Percentiles rank a stretch among this genome's conserved stretches.
These are phyloP conservation scores for Exobasidium rhododendri DNA, from an alignment of 1,284 basidiomycete genomes.

Conservation along the genomic window DNA sequence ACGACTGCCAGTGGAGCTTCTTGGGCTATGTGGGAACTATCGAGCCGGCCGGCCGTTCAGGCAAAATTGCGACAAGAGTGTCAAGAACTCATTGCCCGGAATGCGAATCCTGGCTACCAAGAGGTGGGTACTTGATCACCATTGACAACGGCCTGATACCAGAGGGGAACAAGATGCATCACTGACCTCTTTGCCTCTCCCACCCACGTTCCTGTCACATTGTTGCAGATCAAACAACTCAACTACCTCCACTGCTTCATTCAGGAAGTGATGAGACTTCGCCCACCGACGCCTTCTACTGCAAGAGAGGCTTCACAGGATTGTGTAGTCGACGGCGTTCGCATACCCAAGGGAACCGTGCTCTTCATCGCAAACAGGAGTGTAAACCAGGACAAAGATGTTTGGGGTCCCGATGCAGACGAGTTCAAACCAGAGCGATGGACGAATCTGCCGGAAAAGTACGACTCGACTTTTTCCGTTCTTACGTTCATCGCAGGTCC, in stretches of 20 bases:
- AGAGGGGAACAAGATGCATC: not conserved
- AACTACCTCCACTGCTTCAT: conserved; percentile 73
- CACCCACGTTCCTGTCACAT: too few relatives aligned
- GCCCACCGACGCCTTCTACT: conserved; percentile 37
- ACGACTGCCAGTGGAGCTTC: conserved; percentile 67
- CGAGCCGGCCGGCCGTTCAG: conserved; percentile 62
- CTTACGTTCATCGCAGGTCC: conserved; percentile 43
- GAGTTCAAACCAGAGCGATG: conserved; percentile 43
- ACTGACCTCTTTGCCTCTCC: not conserved
- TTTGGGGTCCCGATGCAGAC: conserved; percentile 37
- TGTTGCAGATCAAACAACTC: conserved; percentile 64
- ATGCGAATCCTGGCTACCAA: conserved; percentile 56
- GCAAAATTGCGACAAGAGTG: conserved; percentile 63
- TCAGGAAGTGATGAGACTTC: conserved; percentile 39
- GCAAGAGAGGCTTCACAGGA: conserved; percentile 25
- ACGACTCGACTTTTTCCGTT: conserved; percentile 34
- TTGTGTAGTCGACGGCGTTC: conserved; percentile 33
- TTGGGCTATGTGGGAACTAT: conserved; percentile 70
- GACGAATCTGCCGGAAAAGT: conserved; percentile 37
- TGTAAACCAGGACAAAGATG: conserved; percentile 33
- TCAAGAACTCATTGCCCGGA: conserved; percentile 30
- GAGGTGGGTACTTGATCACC: conserved; percentile 53
- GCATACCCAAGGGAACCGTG: conserved; percentile 31
- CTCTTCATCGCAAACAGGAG: conserved; percentile 32
- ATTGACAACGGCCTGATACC: too few relatives aligned